Evolutionary conservation across 495 filamentous ascomycete species (phyloP).

Genomic region (Cercophora samala): DNA sequence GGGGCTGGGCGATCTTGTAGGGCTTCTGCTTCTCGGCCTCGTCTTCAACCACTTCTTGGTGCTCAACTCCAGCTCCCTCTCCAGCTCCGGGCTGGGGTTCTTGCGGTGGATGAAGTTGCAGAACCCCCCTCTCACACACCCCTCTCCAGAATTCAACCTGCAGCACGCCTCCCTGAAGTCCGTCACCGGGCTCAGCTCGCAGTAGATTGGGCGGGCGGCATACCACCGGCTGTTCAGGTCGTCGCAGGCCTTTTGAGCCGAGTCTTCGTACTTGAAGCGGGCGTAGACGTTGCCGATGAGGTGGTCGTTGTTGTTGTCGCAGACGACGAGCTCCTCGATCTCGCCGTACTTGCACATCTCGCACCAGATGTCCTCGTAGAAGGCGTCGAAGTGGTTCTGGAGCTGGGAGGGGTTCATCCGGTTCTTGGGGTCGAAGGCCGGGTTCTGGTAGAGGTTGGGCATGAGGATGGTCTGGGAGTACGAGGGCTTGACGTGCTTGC

Average conservation of each 20-base stretch:
- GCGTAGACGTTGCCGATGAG: slow-evolving; percentile 99
- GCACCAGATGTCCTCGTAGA: slow-evolving; percentile 99
- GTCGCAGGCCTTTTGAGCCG: slow-evolving; percentile 89
- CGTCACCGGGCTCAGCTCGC: slow-evolving; percentile 92
- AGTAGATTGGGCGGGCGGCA: slow-evolving; percentile 94
- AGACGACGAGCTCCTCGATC: slow-evolving; percentile 84
- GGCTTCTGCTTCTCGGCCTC: slow-evolving; percentile 81
- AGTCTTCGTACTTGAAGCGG: slow-evolving; percentile 99
- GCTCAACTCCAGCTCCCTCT: slow-evolving; percentile 76
- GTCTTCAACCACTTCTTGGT: slow-evolving; percentile 96
- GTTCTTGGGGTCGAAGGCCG: slow-evolving; percentile 92
- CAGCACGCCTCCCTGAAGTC: slow-evolving; percentile 99
- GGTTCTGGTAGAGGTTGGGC: slow-evolving; percentile 98
- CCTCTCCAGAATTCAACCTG: slow-evolving; percentile 88
- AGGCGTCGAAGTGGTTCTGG: slow-evolving; percentile 98
- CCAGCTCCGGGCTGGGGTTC: slow-evolving; percentile 83
- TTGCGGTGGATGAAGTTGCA: slow-evolving; percentile 99
- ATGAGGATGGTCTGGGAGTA: slow-evolving; percentile 97
- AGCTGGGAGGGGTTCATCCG: slow-evolving; percentile 93
- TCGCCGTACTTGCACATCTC: slow-evolving; percentile 96
- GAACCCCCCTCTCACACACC: slow-evolving; percentile 93
- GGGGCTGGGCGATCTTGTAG: slow-evolving; percentile 68
- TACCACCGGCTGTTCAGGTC: slow-evolving; percentile 94
- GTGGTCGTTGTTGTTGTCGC: slow-evolving; percentile 97
- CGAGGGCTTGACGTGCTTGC: slow-evolving; percentile 98